phyloP scores from a whole-genome alignment of 768 basidiomycete genomes.

The Lentinula guzmanii region DNA sequence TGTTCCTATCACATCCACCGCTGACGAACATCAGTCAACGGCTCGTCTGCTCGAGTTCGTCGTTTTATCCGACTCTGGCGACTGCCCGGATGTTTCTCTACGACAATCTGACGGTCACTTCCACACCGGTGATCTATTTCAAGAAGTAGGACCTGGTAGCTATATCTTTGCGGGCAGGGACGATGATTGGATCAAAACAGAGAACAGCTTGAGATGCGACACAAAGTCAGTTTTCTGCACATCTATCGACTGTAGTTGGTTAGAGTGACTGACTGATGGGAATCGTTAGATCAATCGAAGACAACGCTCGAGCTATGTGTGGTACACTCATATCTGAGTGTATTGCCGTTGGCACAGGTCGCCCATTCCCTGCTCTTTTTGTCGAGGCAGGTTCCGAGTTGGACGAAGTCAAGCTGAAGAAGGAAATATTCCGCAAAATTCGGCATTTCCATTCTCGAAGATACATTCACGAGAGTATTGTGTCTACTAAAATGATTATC shows the following conservation, averaged over 20 bases:
- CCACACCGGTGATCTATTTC: slow-evolving; percentile 81
- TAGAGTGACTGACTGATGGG: not conserved
- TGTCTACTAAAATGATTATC: slow-evolving; percentile 56
- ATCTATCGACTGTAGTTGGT: slow-evolving; percentile 9
- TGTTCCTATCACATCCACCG: slow-evolving; percentile 42
- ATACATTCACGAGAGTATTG: slow-evolving; percentile 77
- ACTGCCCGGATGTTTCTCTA: slow-evolving; percentile 59
- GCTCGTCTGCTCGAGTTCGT: slow-evolving; percentile 61
- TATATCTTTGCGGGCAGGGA: slow-evolving; percentile 68
- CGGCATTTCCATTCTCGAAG: slow-evolving; percentile 68
- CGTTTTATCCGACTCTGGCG: slow-evolving; percentile 58
- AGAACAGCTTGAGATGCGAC: slow-evolving; percentile 73
- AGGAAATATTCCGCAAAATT: slow-evolving; percentile 68
- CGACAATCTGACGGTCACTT: slow-evolving; percentile 62
- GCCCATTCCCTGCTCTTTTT: slow-evolving; percentile 73
- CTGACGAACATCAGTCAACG: slow-evolving; percentile 47
- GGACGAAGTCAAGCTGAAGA: slow-evolving; percentile 54
- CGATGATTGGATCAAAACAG: slow-evolving; percentile 84
- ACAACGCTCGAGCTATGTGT: slow-evolving; percentile 65
- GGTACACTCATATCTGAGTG: slow-evolving; percentile 62
- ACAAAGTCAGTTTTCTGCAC: slow-evolving; percentile 42
- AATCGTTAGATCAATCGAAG: slow-evolving; percentile 61
- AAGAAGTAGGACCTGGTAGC: slow-evolving; percentile 48
- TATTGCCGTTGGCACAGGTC: slow-evolving; percentile 70
- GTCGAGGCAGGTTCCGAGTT: slow-evolving; percentile 55